Evolutionary conservation across 805 yeast species (phyloP), one percentile per base, ranked within the genome.

Genomic region (Cyberlindnera bimundalis): DNA sequence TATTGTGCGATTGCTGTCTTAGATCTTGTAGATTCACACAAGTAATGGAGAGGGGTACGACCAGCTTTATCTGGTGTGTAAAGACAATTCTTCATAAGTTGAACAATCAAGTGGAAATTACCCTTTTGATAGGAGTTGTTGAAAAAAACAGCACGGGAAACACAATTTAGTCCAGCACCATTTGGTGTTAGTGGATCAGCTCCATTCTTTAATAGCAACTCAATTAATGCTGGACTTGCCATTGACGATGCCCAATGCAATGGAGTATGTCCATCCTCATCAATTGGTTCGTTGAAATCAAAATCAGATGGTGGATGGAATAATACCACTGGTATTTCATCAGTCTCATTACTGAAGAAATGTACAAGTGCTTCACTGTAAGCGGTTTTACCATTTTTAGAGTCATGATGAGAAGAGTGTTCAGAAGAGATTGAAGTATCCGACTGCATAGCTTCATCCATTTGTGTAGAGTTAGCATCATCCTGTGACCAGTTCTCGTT

Each of bases 171-270:
- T 0, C 93, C 93, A 33, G 71, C 65, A 40, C 68, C 64, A 44
- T 76, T 78, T 36, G 71, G 64, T 12, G 66, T 60, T 19, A 74
- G 47, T 4, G 84, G 81, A 52, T 80, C 79, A 2, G 87, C 85
- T 19, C 82, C 78, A 44, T 79, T 71, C 4, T 74, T 66, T 16
- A 83, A 51, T 21, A 84, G 56, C 21, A 78, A 65, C 47, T 78
- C 79, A 14, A 82, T 71, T 45, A 84, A 67, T 6, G 73, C 69
- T n/a, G 73, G 56, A 44, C 80, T 76, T 1, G 86, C 91, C 79
- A 85, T 74, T 0, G 93, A 81, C 23, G 87, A 73, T 0, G 95
- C 93, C 95, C 95, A 85, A 59, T 85, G 95, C 39, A 85, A 67
- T 1, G 89, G 77, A 0, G 90, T 80, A 55, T 85, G 89, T 0